Conservation (phyloP, 306 rosid genomes). For the Senna siamea region DNA sequence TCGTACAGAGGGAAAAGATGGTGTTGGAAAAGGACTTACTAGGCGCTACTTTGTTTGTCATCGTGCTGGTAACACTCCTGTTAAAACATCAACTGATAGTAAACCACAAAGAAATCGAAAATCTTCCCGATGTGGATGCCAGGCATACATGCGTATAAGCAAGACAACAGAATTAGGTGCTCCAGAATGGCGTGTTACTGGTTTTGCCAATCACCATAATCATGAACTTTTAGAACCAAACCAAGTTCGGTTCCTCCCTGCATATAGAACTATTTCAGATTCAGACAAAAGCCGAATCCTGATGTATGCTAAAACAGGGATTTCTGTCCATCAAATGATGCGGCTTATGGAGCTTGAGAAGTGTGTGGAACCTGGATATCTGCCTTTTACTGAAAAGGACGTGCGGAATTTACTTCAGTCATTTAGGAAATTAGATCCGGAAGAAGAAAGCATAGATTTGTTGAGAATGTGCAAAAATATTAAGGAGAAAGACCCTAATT, state of each 20-base stretch:
- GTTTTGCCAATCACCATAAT: conserved; percentile 92
- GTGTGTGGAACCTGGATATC: conserved; percentile 87
- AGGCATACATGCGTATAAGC: conserved; percentile 92
- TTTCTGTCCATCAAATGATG: conserved; percentile 98
- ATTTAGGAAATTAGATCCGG: conserved; percentile 85
- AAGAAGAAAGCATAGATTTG: conserved; percentile 85
- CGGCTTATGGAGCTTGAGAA: conserved; percentile 98
- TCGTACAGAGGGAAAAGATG: conserved; percentile 95
- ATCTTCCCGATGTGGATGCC: conserved; percentile 96
- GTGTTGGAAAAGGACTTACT: conserved; percentile 93
- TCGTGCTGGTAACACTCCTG: conserved; percentile 95
- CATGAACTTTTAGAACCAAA: conserved; percentile 90
- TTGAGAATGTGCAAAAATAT: conserved; percentile 88
- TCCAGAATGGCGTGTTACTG: conserved; percentile 94
- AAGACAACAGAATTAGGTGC: conserved; percentile 81
- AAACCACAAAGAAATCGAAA: conserved; percentile 93
- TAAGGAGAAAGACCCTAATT: conserved; percentile 87
- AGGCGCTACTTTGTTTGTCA: conserved; percentile 95
- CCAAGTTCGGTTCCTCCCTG: conserved; percentile 99
- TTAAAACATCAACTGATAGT: conserved; percentile 64
- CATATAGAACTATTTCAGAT: conserved; percentile 89
- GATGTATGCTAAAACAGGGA: conserved; percentile 95
- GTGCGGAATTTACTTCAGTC: conserved; percentile 91
- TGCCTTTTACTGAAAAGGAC: conserved; percentile 97
- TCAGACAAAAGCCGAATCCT: conserved; percentile 83